Evolutionary conservation across 495 filamentous ascomycete species (phyloP), one percentile per base, ranked within the genome.

Genomic region (Cercophora samala): DNA sequence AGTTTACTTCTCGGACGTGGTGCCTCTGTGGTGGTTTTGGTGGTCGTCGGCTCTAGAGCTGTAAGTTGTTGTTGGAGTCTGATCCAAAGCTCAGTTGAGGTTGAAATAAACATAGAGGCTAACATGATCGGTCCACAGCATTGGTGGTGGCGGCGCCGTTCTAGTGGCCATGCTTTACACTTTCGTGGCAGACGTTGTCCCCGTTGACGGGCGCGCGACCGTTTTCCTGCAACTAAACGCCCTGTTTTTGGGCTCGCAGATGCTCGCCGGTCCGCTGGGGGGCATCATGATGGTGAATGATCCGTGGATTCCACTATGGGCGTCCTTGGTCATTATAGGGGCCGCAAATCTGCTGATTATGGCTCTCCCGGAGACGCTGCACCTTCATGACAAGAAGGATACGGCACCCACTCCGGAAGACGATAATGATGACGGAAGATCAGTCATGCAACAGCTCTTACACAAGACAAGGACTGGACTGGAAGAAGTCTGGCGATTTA

Each of bases 101-200:
- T 46, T 46, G 37, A 18, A 46, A 46, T 46, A 46, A 46, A 18
- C 37, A 46, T 18, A 1, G 11, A 3, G 37, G 63, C 22, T 59
- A 46, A 67, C 25, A 23, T 18, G 37, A 46, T 9, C 21, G 21
- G 46, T 52, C 13, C 4, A 6, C 42, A 76, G 74, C 1, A 70
- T 77, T 51, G 75, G 77, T 4, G 76, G 76, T 23, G 74, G 75
- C 19, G 65, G 59, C 3, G 18, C 64, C 13, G 68, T 76, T 5
- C 19, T 72, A 15, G 58, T 68, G n/a, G 74, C 76, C 60, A 77
- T 77, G 74, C 17, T 77, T 1, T 78, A 73, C 54, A 78, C 76
- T 46, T 62, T 71, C 18, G 9, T 78, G 9, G 68, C 76, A 15
- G 75, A 79, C 53, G 74, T 75, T n/a, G 66, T 74, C 0, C 71